Base-by-base conservation (phyloP, 2,329 filamentous ascomycete genomes). In the Aspergillus sp. region DNA sequence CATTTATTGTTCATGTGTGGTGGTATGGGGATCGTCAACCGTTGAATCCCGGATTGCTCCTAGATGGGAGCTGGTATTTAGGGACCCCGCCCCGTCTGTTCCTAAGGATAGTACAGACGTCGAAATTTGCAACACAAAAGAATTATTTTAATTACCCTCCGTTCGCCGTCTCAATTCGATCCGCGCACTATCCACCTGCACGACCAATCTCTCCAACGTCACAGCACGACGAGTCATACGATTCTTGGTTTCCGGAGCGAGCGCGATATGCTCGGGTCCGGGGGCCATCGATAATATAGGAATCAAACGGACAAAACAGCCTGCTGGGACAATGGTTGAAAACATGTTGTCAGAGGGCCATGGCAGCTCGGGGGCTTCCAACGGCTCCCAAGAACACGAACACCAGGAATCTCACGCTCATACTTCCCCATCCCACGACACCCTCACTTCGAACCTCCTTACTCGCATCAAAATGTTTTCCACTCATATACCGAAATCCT, bases 401-500 rank as follows among this genome's bases (percentile, higher is more conserved):
- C 61, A 62, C 51, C 59, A 60, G 47, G 53, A 50, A 48, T 57
- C 56, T 47, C 46, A 54, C 47, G 53, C 62, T 42, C 52, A 50
- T 44, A 44, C 60, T 48, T 56, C 60, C 38, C 48, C 60, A 30
- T 60, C 61, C 38, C 56, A 58, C 51, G 55, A 56, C 57, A 52
- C 63, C 43, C 55, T 60, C 44, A 59, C 32, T 35, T 60, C 68
- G 46, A 55, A 59, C 37, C 50, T 73, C 37, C 46, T 61, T 48
- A 61, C 59, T 41, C 68, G 67, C 48, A 48, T 74, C 48, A 65
- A 74, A 53, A 60, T 69, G 47, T 63, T 71, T 51, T 69, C 71
- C 41, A 71, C 70, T 50, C 69, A 66, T 33, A 65, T 84, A 44
- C 79, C 82, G 25, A 73, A 77, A 49, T 68, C 72, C 44, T 78